Evolutionary conservation across 345 rosid genomes (phyloP).

Genomic region (Abelmoschus esculentus): DNA sequence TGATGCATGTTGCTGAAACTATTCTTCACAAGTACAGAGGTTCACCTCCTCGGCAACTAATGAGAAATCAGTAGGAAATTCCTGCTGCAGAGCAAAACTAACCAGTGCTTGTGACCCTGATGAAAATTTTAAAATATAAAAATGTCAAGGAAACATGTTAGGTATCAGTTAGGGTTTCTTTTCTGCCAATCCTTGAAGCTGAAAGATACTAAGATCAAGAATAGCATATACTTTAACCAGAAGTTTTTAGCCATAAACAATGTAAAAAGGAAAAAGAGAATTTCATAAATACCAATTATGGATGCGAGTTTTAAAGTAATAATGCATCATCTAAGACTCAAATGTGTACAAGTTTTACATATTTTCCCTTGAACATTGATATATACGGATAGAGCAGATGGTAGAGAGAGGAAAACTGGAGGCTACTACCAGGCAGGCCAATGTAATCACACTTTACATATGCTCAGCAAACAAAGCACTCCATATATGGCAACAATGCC

Average conservation of each 20-base stretch:
- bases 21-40: background rate
- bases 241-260: background rate
- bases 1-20: background rate
- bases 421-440: background rate
- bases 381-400: background rate
- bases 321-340: background rate
- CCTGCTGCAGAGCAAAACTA: slow-evolving; percentile 30
- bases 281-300: background rate
- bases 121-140: slow-evolving; percentile 17
- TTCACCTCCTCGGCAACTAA: slow-evolving; percentile 93
- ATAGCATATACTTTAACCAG: background rate
- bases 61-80: slow-evolving; percentile 66
- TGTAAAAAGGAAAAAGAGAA: background rate
- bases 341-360: too few relatives aligned
- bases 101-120: too few relatives aligned
- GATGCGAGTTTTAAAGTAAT: background rate
- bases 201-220: slow-evolving; percentile 6
- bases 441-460: background rate
- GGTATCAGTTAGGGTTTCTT: background rate
- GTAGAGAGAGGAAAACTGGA: background rate
- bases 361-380: background rate
- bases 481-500: background rate
- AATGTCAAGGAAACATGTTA: background rate
- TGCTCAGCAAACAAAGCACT: background rate
- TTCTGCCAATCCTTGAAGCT: background rate